A percentile compares a stretch with the other conserved stretches of the same genome.
Evolutionary conservation across 2,329 filamentous ascomycete genomes (phyloP).

Genomic region (Cladosporium sp.): DNA sequence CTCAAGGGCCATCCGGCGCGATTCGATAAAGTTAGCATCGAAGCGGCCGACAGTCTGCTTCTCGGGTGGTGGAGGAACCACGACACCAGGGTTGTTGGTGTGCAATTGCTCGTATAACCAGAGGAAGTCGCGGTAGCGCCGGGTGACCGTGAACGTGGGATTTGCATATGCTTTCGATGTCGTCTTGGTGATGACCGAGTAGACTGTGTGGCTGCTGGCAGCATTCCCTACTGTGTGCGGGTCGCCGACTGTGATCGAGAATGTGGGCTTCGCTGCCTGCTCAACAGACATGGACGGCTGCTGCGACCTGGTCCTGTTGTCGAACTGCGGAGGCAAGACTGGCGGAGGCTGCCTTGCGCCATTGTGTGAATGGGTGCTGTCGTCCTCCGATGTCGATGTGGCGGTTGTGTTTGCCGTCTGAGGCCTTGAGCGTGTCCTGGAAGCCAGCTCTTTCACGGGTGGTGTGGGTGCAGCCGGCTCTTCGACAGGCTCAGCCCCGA

Average conservation of each 20-base stretch:
- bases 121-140: constrained; percentile 92
- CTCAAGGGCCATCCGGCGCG: constrained; percentile 84
- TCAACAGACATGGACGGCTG: constrained; percentile 87
- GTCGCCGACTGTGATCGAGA: constrained; percentile 89
- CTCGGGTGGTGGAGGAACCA: constrained; percentile 93
- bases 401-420: constrained; percentile 34
- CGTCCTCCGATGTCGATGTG: constrained; percentile 58
- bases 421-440: constrained; percentile 42
- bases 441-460: constrained; percentile 62
- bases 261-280: constrained; percentile 88
- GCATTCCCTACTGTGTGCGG: constrained; percentile 97
- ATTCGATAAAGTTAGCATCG: constrained; percentile 95
- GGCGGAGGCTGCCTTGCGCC: constrained; percentile 65
- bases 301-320: constrained; percentile 52
- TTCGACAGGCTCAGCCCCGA: constrained; percentile 54
- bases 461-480: constrained; percentile 63
- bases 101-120: constrained; percentile 97
- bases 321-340: constrained; percentile 54
- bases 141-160: constrained; percentile 87
- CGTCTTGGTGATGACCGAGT: constrained; percentile 93
- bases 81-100: constrained; percentile 89
- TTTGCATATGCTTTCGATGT: constrained; percentile 94
- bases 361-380: constrained; percentile 52
- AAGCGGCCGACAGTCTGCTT: constrained; percentile 97
- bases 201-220: constrained; percentile 96